These are phyloP conservation scores for Neocatenulostroma microsporum DNA, from an alignment of 2,329 filamentous ascomycete species.

Conservation along the genomic window DNA sequence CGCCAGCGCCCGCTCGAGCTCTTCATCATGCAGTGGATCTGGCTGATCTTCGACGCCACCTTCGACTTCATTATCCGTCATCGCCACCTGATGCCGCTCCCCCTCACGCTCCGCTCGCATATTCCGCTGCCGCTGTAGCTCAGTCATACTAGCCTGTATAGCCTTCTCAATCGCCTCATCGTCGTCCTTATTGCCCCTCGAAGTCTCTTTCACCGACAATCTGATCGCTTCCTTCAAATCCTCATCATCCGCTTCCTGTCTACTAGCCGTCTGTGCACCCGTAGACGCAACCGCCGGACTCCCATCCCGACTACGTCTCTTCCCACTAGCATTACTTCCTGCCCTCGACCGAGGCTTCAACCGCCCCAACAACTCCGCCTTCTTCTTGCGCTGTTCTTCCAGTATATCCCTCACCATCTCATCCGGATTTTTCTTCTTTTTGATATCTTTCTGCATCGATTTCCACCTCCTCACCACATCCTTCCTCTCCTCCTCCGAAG, in stretches of 20 bases:
- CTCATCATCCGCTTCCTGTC: conserved; percentile 19
- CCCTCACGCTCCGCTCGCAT: conserved; percentile 35
- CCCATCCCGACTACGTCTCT: conserved; percentile 4
- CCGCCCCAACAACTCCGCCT: conserved; percentile 14
- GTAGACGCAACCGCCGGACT: not conserved
- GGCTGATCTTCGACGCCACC: conserved; percentile 28
- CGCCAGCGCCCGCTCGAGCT: conserved; percentile 39
- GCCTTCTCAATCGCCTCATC: conserved; percentile 65
- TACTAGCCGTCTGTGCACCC: not conserved
- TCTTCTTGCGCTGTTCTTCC: conserved; percentile 27
- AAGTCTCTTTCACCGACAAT: conserved; percentile 61
- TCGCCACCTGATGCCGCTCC: conserved; percentile 38
- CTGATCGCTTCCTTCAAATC: conserved; percentile 66
- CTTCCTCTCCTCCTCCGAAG: conserved; percentile 51
- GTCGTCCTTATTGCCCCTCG: conserved; percentile 59
- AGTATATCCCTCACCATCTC: conserved; percentile 43
- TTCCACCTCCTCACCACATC: conserved; percentile 62
- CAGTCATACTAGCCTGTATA: conserved; percentile 62
- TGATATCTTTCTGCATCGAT: conserved; percentile 51
- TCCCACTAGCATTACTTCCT: not conserved
- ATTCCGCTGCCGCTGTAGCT: conserved; percentile 39
- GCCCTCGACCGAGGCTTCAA: conserved; percentile 7
- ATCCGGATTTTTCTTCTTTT: conserved; percentile 50
- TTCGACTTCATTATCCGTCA: conserved; percentile 32
- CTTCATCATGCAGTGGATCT: conserved; percentile 20